phyloP scores from a whole-genome alignment of 768 basidiomycete genomes.

The Gautieria morchelliformis region DNA sequence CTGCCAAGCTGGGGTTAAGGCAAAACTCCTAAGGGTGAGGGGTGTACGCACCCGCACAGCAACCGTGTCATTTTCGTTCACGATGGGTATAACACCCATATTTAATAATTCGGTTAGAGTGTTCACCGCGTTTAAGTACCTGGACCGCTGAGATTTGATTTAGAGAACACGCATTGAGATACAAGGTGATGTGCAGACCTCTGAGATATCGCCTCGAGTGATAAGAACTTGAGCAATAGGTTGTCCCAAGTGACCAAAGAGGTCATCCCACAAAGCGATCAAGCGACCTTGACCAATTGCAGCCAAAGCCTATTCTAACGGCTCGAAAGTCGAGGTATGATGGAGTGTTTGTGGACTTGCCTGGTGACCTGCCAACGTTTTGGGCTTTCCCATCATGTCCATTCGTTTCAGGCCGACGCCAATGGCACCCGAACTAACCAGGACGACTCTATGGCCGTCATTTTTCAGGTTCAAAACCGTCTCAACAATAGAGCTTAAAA shows the following conservation, averaged over 20 bases:
- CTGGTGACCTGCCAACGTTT: conserved; percentile 85
- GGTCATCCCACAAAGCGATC: conserved; percentile 94
- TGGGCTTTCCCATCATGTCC: conserved; percentile 71
- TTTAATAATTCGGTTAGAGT: conserved; percentile 85
- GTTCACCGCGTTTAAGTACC: conserved; percentile 94
- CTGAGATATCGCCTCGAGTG: conserved; percentile 94
- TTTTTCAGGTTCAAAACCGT: conserved; percentile 70
- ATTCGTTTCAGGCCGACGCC: conserved; percentile 91
- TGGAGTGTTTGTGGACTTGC: conserved; percentile 31
- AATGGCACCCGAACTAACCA: conserved; percentile 97
- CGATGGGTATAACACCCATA: conserved; percentile 95
- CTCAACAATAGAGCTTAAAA: conserved; percentile 87
- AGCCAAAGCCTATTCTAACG: conserved; percentile 66
- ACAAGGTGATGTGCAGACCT: conserved; percentile 40
- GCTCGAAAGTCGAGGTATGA: neutral
- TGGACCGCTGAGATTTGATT: conserved; percentile 55
- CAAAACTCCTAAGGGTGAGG: neutral
- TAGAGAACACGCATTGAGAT: neutral
- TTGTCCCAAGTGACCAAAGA: conserved; percentile 89
- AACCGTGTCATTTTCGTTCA: conserved; percentile 98
- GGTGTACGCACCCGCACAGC: conserved; percentile 77
- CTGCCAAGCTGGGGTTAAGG: conserved; percentile 28
- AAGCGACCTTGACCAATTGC: conserved; percentile 95
- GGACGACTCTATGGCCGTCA: conserved; percentile 86
- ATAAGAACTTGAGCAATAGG: conserved; percentile 93